Conservation (phyloP, 192 early-diverging fungal species). For the Phycomyces blakesleeanus region DNA sequence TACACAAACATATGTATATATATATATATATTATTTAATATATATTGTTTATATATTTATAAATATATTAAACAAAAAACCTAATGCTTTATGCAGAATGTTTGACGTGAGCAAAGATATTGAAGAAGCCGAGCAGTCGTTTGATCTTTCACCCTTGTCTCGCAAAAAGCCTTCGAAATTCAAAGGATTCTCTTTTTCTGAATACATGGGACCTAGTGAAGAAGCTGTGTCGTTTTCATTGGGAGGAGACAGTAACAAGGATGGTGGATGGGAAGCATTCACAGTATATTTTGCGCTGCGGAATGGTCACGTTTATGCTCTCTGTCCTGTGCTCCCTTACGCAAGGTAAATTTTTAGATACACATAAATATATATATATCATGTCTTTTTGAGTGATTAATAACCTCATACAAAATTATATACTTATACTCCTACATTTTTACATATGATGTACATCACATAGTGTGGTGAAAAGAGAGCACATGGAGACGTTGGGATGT, state of each 20-base stretch:
- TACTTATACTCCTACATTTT: too few species aligned
- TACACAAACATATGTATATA: not conserved
- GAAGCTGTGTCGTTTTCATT: constrained; percentile 19
- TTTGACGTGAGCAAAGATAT: constrained; percentile 61
- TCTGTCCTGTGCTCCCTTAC: constrained; percentile 77
- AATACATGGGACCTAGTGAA: constrained; percentile 1
- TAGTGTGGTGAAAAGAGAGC: constrained; percentile 24
- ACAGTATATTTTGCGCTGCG: constrained; percentile 68
- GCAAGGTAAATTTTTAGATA: constrained; percentile 44
- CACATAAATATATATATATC: too few species aligned
- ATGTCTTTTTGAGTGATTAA: too few species aligned
- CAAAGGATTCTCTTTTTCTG: constrained; percentile 5
- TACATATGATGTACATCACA: constrained; percentile 16
- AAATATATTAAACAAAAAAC: not conserved
- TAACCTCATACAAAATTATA: too few species aligned
- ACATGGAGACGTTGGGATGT: constrained; percentile 10
- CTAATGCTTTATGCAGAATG: constrained; percentile 44
- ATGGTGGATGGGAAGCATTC: constrained; percentile 63
- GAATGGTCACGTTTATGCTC: constrained; percentile 65
- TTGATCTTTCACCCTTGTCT: constrained; percentile 38
- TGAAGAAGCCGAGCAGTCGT: constrained; percentile 65
- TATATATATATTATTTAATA: too few species aligned
- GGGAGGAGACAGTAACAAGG: constrained; percentile 23
- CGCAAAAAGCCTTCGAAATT: constrained; percentile 4
- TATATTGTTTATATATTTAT: not conserved